Percentiles rank a stretch among this genome's conserved stretches.
These are phyloP conservation scores for Leonotis leonurus DNA, from an alignment of 257 asterid species.

Conservation along the genomic window DNA sequence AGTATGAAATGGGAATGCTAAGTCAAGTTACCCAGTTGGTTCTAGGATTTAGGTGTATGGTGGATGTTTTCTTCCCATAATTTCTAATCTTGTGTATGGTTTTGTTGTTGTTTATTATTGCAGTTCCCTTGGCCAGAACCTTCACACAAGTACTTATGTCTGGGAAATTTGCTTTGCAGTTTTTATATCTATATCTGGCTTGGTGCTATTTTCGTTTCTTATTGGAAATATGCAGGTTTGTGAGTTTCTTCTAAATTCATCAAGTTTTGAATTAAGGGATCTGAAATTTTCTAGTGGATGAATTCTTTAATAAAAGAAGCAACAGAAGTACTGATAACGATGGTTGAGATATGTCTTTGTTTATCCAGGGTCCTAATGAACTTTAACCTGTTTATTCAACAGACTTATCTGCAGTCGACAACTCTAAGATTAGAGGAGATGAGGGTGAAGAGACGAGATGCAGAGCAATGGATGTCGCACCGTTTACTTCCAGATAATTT, in stretches of 20 bases:
- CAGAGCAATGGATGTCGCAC: conserved; percentile 98
- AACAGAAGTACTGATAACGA: not conserved
- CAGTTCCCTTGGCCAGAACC: conserved; percentile 99
- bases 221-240: conserved; percentile 99
- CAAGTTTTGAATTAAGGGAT: not conserved
- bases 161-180: conserved; percentile 98
- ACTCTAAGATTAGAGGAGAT: conserved; percentile 88
- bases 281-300: not conserved
- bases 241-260: not conserved
- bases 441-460: conserved; percentile 97
- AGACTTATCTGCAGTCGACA: conserved; percentile 93
- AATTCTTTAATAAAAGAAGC: not conserved
- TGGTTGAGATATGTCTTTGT: not conserved
- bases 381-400: conserved; percentile 25
- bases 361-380: conserved; percentile 7
- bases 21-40: not conserved
- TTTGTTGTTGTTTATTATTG: conserved; percentile 19
- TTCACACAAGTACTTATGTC: conserved; percentile 76
- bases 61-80: not conserved
- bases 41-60: not conserved
- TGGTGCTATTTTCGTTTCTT: conserved; percentile 88
- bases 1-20: not conserved
- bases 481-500: conserved; percentile 83
- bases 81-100: conserved; percentile 9
- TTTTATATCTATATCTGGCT: conserved; percentile 79